These are phyloP conservation scores for Penicillium desertorum DNA, from an alignment of 495 filamentous ascomycete genomes.

Conservation along the genomic window DNA sequence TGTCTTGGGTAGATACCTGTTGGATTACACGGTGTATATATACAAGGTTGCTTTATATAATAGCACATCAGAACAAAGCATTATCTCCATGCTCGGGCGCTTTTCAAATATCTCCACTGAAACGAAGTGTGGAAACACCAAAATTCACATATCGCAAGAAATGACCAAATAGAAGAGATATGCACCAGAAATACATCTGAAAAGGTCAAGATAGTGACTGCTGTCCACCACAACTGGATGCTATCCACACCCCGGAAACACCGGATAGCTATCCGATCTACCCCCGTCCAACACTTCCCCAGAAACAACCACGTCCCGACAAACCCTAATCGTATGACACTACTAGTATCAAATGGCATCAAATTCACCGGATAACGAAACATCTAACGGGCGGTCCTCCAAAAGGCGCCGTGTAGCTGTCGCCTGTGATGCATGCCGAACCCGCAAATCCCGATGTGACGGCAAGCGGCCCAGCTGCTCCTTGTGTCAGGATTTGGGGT, in stretches of 20 bases:
- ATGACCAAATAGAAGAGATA: background rate
- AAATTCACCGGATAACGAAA: constrained; percentile 1
- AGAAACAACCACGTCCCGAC: background rate
- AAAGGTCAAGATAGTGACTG: background rate
- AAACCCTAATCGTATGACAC: background rate
- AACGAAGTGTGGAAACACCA: background rate
- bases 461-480: constrained; percentile 47
- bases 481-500: constrained; percentile 42
- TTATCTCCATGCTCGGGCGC: background rate
- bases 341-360: constrained; percentile 9
- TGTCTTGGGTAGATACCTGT: background rate
- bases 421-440: constrained; percentile 47
- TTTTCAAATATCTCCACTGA: background rate
- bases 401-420: constrained; percentile 41
- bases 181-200: background rate
- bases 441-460: constrained; percentile 51
- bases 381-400: constrained; percentile 5
- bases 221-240: background rate
- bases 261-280: background rate
- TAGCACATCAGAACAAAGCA: background rate
- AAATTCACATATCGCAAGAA: background rate
- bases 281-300: constrained; percentile 1
- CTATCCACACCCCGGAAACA: background rate
- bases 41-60: background rate
- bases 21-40: background rate